Percentiles rank a stretch among this genome's conserved stretches.
Conservation (phyloP, 164 flowering plant genomes). For the Vitis cinerea region DNA sequence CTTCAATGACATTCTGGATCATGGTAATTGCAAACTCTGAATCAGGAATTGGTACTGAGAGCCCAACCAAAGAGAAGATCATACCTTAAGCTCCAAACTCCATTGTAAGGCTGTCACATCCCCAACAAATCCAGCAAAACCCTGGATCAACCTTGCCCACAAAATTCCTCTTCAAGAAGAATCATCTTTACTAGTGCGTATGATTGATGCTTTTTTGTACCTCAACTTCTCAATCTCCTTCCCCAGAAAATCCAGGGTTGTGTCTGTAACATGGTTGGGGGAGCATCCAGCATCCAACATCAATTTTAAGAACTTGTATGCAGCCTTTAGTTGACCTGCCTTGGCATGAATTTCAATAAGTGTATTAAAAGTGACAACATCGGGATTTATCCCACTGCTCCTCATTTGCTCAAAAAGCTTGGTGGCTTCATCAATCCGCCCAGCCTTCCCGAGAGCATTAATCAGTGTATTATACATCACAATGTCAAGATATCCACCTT, state of each 20-base stretch:
- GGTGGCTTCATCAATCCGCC: slow-evolving; percentile 67
- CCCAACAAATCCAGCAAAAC: too few relatives aligned
- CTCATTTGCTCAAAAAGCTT: slow-evolving; percentile 80
- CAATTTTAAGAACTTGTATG: slow-evolving; percentile 73
- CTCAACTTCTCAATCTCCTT: slow-evolving; percentile 70
- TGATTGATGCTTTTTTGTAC: slow-evolving; percentile 61
- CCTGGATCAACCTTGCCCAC: too few relatives aligned
- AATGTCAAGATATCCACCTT: slow-evolving; percentile 87
- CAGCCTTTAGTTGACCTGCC: slow-evolving; percentile 75
- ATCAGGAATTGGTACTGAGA: too few relatives aligned
- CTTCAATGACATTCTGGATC: too few relatives aligned
- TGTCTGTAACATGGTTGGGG: slow-evolving; percentile 88
- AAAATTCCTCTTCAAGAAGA: slow-evolving; percentile 8
- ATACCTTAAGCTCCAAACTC: too few relatives aligned
- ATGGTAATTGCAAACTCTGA: too few relatives aligned
- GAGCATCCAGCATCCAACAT: slow-evolving; percentile 87
- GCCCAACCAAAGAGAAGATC: too few relatives aligned
- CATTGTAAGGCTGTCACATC: too few relatives aligned
- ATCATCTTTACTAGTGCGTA: slow-evolving; percentile 22
- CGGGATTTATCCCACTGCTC: slow-evolving; percentile 77
- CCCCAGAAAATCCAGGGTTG: slow-evolving; percentile 72
- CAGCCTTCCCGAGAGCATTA: slow-evolving; percentile 82
- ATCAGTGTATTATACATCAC: slow-evolving; percentile 96
- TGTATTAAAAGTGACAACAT: slow-evolving; percentile 84
- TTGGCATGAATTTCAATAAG: slow-evolving; percentile 84